These are phyloP conservation scores for Penicillium mononematosum DNA, from an alignment of 495 filamentous ascomycete genomes.

Conservation along the genomic window DNA sequence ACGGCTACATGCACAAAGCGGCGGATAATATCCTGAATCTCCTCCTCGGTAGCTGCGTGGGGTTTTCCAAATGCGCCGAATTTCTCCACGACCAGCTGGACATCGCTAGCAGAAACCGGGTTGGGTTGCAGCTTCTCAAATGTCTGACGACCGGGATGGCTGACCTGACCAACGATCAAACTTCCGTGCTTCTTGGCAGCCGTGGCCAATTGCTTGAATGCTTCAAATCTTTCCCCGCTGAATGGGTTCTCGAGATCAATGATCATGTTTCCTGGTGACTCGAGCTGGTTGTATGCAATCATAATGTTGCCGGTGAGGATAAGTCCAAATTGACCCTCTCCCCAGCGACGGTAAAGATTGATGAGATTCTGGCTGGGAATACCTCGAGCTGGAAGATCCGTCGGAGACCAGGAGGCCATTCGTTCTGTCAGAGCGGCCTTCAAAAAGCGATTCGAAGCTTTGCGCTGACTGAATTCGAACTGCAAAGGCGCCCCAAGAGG, in stretches of 20 bases:
- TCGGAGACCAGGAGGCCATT: constrained; percentile 55
- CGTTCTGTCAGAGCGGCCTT: constrained; percentile 66
- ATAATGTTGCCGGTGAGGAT: constrained; percentile 64
- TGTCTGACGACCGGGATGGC: constrained; percentile 62
- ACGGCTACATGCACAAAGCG: constrained; percentile 57
- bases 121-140: constrained; percentile 47
- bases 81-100: constrained; percentile 49
- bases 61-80: constrained; percentile 51
- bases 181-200: constrained; percentile 52
- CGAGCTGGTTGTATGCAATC: constrained; percentile 58
- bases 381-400: constrained; percentile 48
- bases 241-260: constrained; percentile 49
- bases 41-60: constrained; percentile 46
- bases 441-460: constrained; percentile 58
- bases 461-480: constrained; percentile 56
- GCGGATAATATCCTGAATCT: constrained; percentile 49
- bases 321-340: constrained; percentile 53
- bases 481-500: constrained; percentile 55
- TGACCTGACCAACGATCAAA: constrained; percentile 58
- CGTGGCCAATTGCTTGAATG: constrained; percentile 51
- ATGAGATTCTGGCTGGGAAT: constrained; percentile 57
- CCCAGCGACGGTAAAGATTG: constrained; percentile 60
- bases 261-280: constrained; percentile 57
- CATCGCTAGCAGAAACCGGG: constrained; percentile 59
- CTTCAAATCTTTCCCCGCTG: constrained; percentile 56